Conservation (phyloP, 805 yeast genomes). For the Sugiyamaella qingdaonensis region DNA sequence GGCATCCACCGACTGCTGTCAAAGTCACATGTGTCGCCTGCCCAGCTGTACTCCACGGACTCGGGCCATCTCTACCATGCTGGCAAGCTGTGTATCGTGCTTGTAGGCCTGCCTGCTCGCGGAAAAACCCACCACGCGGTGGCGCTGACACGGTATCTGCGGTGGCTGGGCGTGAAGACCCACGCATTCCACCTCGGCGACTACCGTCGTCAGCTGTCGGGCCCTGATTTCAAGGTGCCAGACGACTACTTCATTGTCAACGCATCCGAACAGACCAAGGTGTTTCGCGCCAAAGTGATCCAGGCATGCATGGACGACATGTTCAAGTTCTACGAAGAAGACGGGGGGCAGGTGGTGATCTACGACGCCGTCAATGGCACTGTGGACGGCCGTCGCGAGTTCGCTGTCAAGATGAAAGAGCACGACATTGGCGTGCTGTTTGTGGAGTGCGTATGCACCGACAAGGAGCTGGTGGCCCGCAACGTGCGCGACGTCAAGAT, state of each 20-base stretch:
- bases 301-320: slow-evolving; percentile 67
- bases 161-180: slow-evolving; percentile 95
- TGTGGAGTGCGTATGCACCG: slow-evolving; percentile 82
- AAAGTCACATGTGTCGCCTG: slow-evolving; percentile 73
- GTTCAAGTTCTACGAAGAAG: slow-evolving; percentile 61
- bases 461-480: slow-evolving; percentile 58
- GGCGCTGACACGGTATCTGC: slow-evolving; percentile 80
- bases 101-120: slow-evolving; percentile 92
- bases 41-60: slow-evolving; percentile 88
- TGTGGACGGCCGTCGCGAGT: slow-evolving; percentile 56
- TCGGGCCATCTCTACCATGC: slow-evolving; percentile 93
- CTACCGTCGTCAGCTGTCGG: slow-evolving; percentile 54
- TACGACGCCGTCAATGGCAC: slow-evolving; percentile 93
- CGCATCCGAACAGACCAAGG: slow-evolving; percentile 42
- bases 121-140: slow-evolving; percentile 94
- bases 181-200: slow-evolving; percentile 90
- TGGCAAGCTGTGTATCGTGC: slow-evolving; percentile 81
- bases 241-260: slow-evolving; percentile 65
- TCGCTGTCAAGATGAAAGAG: slow-evolving; percentile 51
- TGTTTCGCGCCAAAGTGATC: slow-evolving; percentile 54
- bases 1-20: slow-evolving; percentile 21
- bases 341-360: slow-evolving; percentile 90
- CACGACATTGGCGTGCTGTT: slow-evolving; percentile 73
- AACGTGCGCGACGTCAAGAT: slow-evolving; percentile 82
- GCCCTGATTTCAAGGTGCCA: slow-evolving; percentile 48